A percentile compares a stretch with the other conserved stretches of the same genome.
These are phyloP conservation scores for Ceratobasidium sp. DNA, from an alignment of 1,284 basidiomycete species.

Conservation along the genomic window DNA sequence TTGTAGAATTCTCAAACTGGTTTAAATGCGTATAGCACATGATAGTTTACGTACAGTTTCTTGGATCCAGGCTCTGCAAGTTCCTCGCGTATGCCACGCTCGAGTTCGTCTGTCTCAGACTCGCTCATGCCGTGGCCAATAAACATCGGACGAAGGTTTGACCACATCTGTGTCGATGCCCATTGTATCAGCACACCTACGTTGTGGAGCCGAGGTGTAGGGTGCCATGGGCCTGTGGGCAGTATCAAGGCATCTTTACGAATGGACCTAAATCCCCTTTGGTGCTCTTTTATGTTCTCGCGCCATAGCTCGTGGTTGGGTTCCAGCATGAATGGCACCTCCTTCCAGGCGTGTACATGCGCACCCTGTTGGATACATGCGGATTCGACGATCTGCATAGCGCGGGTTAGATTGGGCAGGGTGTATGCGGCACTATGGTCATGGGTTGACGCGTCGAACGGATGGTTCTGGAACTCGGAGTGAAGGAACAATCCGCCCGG, in stretches of 20 bases:
- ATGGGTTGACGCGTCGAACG: conserved; percentile 16
- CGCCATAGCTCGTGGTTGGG: conserved; percentile 4
- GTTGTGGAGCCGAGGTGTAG: conserved; percentile 3
- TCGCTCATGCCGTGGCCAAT: conserved; percentile 7
- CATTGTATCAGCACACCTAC: conserved; percentile 3
- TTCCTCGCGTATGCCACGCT: background rate
- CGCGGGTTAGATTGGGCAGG: conserved; percentile 16
- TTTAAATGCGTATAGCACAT: conserved; percentile 35
- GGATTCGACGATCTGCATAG: conserved; percentile 6
- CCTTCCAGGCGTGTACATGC: conserved; percentile 19
- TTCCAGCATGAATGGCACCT: conserved; percentile 12
- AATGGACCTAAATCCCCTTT: conserved; percentile 5
- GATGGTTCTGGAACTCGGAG: conserved; percentile 25
- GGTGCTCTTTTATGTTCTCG: conserved; percentile 1
- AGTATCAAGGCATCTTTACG: conserved; percentile 2
- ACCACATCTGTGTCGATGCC: conserved; percentile 5
- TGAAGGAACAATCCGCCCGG: conserved; percentile 26
- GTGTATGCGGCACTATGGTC: conserved; percentile 6
- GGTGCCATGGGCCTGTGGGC: conserved; percentile 22
- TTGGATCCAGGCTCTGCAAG: conserved; percentile 1
- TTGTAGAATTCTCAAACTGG: background rate
- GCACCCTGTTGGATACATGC: conserved; percentile 9
- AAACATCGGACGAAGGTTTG: conserved; percentile 5
- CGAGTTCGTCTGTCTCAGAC: conserved; percentile 10
- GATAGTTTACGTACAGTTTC: conserved; percentile 27